Percentiles rank a stretch among this genome's conserved stretches.
These are phyloP conservation scores for Cadophora gregata DNA, from an alignment of 2,329 filamentous ascomycete genomes.

Conservation along the genomic window DNA sequence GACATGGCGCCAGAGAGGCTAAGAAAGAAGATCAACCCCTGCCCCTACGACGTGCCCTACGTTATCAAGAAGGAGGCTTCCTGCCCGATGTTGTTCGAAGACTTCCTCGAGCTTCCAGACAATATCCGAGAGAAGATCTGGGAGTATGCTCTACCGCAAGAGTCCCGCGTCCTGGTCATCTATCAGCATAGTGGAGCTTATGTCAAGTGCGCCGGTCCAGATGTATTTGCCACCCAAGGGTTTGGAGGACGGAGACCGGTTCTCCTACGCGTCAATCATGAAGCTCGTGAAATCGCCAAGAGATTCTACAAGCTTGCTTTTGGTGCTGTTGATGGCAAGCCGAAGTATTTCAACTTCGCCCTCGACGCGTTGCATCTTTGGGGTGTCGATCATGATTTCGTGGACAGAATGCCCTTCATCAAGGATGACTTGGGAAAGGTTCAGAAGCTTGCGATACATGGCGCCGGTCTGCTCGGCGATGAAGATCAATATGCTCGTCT, in stretches of 20 bases:
- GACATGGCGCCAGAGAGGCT: neutral
- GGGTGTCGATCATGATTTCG: neutral
- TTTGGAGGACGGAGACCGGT: neutral
- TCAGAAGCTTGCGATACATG: slow-evolving; percentile 1
- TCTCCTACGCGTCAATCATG: slow-evolving; percentile 19
- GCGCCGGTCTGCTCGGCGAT: neutral
- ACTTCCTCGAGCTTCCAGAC: neutral
- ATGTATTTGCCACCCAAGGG: neutral
- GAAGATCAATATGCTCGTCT: neutral
- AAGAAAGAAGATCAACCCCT: neutral
- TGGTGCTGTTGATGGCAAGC: neutral
- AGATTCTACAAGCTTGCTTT: slow-evolving; percentile 9
- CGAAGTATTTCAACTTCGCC: slow-evolving; percentile 5
- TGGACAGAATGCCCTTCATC: neutral
- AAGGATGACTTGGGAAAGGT: neutral
- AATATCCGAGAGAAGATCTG: slow-evolving; percentile 1
- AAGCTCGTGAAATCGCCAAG: slow-evolving; percentile 12
- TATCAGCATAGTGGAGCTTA: neutral
- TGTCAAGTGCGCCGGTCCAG: neutral
- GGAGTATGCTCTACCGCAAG: neutral
- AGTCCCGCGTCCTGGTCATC: neutral
- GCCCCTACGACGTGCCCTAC: neutral
- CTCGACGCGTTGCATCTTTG: slow-evolving; percentile 3
- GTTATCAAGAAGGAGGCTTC: neutral
- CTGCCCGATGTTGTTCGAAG: neutral